Evolutionary conservation across 2,329 filamentous ascomycete species (phyloP).

Genomic region (Trichoderma hamatum): DNA sequence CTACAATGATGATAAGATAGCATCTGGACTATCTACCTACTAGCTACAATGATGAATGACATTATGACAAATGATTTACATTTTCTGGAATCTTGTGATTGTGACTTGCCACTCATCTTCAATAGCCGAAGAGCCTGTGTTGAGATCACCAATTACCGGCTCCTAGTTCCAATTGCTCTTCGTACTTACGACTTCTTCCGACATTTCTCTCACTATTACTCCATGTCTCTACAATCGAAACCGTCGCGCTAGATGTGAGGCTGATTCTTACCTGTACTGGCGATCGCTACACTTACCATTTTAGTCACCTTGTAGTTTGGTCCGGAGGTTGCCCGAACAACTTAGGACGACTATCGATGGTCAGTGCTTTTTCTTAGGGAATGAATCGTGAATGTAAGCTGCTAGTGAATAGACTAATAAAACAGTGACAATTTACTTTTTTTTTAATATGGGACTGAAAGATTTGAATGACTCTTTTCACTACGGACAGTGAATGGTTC

Average conservation of each 20-base stretch:
- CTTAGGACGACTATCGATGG: background rate
- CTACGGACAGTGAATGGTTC: background rate
- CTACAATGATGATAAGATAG: background rate
- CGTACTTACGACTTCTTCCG: background rate
- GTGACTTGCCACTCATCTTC: background rate
- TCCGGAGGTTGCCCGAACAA: background rate
- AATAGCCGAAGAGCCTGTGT: too few species aligned
- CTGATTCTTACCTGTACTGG: background rate
- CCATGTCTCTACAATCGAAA: background rate
- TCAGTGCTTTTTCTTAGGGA: too few species aligned
- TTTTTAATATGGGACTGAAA: too few species aligned
- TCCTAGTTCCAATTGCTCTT: background rate
- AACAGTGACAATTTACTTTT: too few species aligned
- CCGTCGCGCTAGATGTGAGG: background rate
- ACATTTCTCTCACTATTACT: background rate
- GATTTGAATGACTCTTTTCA: background rate
- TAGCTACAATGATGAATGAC: background rate
- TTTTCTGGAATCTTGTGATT: background rate
- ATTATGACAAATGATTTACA: background rate
- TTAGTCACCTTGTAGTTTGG: background rate
- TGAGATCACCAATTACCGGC: background rate
- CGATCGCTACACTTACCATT: background rate
- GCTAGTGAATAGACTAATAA: too few species aligned
- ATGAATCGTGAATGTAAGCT: too few species aligned
- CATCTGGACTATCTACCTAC: slow-evolving; percentile 4